Conservation (phyloP, 106 monocot species). For the Allium fistulosum region DNA sequence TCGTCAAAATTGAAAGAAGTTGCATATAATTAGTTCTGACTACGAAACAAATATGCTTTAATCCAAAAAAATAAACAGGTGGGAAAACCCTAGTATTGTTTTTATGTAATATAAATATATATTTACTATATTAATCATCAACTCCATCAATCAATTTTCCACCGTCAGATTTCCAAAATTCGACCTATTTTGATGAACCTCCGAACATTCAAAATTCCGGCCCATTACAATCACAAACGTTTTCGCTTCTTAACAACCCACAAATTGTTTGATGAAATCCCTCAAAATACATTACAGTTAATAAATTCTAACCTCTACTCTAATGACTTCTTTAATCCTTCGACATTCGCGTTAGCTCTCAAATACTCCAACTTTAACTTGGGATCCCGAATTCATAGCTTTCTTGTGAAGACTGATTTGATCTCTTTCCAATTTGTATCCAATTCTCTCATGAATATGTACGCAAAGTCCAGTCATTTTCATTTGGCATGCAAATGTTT, state of each 20-base stretch:
- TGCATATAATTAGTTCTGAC: too few relatives aligned
- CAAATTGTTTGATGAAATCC: not conserved
- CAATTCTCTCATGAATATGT: conserved; percentile 74
- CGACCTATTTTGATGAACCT: too few relatives aligned
- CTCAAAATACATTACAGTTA: conserved; percentile 2
- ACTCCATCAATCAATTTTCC: too few relatives aligned
- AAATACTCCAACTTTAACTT: conserved; percentile 11
- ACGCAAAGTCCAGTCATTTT: conserved; percentile 44
- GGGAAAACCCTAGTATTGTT: too few relatives aligned
- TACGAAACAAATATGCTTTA: too few relatives aligned
- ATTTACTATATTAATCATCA: too few relatives aligned
- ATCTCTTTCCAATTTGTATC: conserved; percentile 20
- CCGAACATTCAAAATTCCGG: not conserved
- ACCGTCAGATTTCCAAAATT: too few relatives aligned
- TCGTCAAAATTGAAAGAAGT: too few relatives aligned
- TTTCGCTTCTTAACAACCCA: not conserved
- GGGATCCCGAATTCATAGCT: conserved; percentile 40
- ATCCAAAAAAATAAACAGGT: too few relatives aligned
- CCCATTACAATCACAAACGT: not conserved
- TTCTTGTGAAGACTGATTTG: conserved; percentile 40
- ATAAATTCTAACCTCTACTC: conserved; percentile 27
- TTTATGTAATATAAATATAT: too few relatives aligned
- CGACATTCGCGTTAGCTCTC: conserved; percentile 19
- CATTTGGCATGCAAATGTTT: conserved; percentile 37
- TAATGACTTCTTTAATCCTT: conserved; percentile 8